A percentile compares a stretch with the other conserved stretches of the same genome.
Conservation (phyloP, 2,329 filamentous ascomycete genomes). For the Alternaria burnsii region DNA sequence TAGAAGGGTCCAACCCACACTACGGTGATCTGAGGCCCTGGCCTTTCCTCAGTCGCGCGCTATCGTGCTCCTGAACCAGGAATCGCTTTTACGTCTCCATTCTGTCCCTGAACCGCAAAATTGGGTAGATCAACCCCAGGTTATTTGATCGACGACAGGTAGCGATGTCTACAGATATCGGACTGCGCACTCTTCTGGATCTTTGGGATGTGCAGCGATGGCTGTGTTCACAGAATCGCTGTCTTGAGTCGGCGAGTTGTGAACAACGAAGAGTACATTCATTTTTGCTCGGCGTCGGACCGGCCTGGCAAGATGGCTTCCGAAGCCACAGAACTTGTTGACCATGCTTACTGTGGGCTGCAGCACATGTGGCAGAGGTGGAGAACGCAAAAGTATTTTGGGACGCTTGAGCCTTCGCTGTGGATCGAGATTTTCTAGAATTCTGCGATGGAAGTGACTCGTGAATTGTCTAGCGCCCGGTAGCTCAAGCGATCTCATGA, state of each 20-base stretch:
- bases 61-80: slow-evolving; percentile 5
- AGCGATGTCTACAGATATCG: not conserved
- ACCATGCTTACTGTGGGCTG: not conserved
- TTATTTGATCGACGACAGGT: not conserved
- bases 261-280: not conserved
- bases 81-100: not conserved
- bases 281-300: not conserved
- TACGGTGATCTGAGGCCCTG: slow-evolving; percentile 8
- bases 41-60: slow-evolving; percentile 2
- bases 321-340: not conserved
- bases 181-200: not conserved
- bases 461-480: not conserved
- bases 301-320: not conserved
- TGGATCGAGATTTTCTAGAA: not conserved
- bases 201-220: not conserved
- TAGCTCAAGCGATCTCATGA: not conserved
- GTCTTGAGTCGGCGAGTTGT: not conserved
- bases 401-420: not conserved
- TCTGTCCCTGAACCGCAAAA: slow-evolving; percentile 6
- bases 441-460: not conserved
- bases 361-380: not conserved
- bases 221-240: not conserved
- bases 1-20: not conserved
- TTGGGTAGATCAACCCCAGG: not conserved
- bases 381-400: not conserved